These are phyloP conservation scores for Syzygium syzygioides DNA, from an alignment of 441 rosid species.

Conservation along the genomic window DNA sequence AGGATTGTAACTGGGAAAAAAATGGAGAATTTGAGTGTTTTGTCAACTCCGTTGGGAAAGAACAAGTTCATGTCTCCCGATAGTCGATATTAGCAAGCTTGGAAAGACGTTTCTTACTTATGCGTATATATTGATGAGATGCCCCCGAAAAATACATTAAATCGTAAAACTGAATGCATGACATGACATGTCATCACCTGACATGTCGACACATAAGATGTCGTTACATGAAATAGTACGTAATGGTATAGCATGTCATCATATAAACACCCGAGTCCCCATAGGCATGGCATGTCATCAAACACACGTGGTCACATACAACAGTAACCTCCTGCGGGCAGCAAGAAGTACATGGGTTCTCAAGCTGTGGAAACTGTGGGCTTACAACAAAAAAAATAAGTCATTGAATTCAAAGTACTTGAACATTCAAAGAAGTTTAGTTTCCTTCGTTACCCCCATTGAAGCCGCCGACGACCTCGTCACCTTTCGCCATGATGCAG, in stretches of 20 bases:
- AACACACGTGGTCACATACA: not conserved
- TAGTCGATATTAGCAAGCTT: not conserved
- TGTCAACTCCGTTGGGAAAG: not conserved
- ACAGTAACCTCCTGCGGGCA: not conserved
- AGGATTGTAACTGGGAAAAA: not conserved
- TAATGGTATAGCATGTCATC: rapidly evolving
- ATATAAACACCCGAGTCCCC: not conserved
- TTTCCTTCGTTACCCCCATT: too few species aligned
- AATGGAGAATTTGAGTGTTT: not conserved
- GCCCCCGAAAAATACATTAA: rapidly evolving
- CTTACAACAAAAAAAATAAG: not conserved
- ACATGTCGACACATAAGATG: not conserved
- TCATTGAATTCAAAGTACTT: not conserved
- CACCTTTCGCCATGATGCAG: too few species aligned
- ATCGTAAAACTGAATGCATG: not conserved
- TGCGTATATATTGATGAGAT: not conserved
- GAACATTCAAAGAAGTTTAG: not conserved
- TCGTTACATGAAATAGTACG: rapidly evolving
- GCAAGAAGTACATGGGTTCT: not conserved
- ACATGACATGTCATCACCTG: not conserved
- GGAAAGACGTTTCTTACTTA: not conserved
- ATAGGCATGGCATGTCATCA: not conserved
- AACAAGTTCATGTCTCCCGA: not conserved
- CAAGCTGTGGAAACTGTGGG: not conserved
- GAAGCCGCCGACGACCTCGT: too few species aligned